Base-by-base conservation (phyloP, 2,329 filamentous ascomycete genomes). In the Fusarium buxicola region DNA sequence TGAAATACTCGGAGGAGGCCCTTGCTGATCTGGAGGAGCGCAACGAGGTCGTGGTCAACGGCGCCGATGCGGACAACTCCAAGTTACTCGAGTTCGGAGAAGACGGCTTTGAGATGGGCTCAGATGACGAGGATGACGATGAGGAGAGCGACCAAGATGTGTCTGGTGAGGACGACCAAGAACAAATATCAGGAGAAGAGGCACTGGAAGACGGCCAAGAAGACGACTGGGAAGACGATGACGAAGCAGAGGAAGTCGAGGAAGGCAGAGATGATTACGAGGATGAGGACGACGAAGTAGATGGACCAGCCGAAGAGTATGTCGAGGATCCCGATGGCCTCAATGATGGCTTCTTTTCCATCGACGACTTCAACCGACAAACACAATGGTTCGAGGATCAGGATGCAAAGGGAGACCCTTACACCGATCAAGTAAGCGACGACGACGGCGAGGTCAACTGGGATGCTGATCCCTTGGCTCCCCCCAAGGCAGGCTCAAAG, bases 281-380 rank as follows among this genome's bases (percentile, higher is more conserved):
- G 0, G 73, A 73, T 5, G 74, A 77, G 2, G 77, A 77, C 4
- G 74, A 78, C 0, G 76, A 80, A 4, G 77, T 76, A 1, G 78
- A 80, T 2, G 78, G 79, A 1, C 75, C 77, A 0, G 80, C 81
- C 0, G 81, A 83, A 1, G 82, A 83, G 3, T 81, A 79, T 1
- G 77, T 77, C 10, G 79, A 82, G 4, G 82, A 98, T 71, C 88
- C 88, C 5, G 84, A 95, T 72, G 92, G 93, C 7, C 86, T 99
- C 28, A 98, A 99, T 72, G 95, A 99, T 73, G 94, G 93, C 6
- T 99, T 99, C 80, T 99, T 99, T 79, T 96, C 92, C 13, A 94
- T 99, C 70, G 94, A 98, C 71, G 89, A 96, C 58, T 99, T 99
- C 84, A 99, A 99, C 82, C 92, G 90, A 74, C 92, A 96, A 73